A percentile compares a stretch with the other conserved stretches of the same genome.
phyloP scores from a whole-genome alignment of 495 filamentous ascomycete genomes.

The Trichocladium uniseriatum region DNA sequence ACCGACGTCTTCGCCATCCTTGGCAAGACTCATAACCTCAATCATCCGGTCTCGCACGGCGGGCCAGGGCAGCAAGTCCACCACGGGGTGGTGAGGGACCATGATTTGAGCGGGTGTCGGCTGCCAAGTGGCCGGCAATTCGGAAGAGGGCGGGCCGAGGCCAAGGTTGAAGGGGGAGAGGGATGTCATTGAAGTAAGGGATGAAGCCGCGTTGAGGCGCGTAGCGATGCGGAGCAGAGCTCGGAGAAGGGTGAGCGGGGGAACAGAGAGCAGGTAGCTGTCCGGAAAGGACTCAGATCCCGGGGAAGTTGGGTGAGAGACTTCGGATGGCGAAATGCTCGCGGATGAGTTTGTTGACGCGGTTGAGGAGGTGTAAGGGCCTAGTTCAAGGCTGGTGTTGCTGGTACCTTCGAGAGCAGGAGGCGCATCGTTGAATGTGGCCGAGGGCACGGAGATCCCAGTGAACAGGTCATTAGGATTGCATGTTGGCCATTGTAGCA shows the following conservation, averaged over 20 bases:
- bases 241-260: conserved; percentile 19
- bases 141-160: conserved; percentile 3
- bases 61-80: conserved; percentile 45
- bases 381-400: too few relatives aligned
- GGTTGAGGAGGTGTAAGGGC: too few relatives aligned
- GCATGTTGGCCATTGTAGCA: too few relatives aligned
- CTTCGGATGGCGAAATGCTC: too few relatives aligned
- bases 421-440: too few relatives aligned
- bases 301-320: too few relatives aligned
- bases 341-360: too few relatives aligned
- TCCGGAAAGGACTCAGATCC: conserved; percentile 12
- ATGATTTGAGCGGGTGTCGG: conserved; percentile 20
- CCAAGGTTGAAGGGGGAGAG: conserved; percentile 15
- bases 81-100: conserved; percentile 40
- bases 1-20: conserved; percentile 25
- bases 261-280: conserved; percentile 26
- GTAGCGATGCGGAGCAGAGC: conserved; percentile 19
- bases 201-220: conserved; percentile 13
- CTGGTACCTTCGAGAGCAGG: too few relatives aligned
- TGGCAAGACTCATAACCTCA: conserved; percentile 32
- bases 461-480: too few relatives aligned
- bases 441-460: too few relatives aligned
- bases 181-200: conserved; percentile 15
- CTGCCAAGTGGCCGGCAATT: conserved; percentile 19
- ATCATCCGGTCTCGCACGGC: conserved; percentile 37